Base-by-base conservation (phyloP, 2,329 filamentous ascomycete genomes). In the Ophiocordyceps camponoti-rufipedis region DNA sequence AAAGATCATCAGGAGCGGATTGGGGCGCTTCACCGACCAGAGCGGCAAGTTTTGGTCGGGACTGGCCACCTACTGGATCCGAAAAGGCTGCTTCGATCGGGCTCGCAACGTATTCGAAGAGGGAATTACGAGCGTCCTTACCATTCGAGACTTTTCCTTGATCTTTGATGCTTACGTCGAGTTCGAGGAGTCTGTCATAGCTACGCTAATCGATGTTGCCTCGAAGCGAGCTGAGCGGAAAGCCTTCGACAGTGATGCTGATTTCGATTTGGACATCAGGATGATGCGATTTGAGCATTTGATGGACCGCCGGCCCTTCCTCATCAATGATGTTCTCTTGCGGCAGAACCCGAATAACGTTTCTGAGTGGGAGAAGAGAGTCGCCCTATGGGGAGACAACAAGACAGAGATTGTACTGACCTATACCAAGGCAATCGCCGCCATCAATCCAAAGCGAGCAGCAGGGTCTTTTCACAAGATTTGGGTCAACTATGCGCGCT, bases 271-370 rank as follows among this genome's bases (percentile, higher is more conserved):
- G 29, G 93, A 98, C 60, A 86, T 96, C 53, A 80, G 88, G 44
- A 94, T 98, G 87, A 82, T 95, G 75, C 80, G 91, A 45, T 98
- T 98, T 55, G 91, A 98, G 62, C 88, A 95, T 56, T 72, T 98
- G 46, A 96, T 98, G 89, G 89, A 98, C 61, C 80, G 91, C 45
- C 75, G 91, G 46, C 89, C 91, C 4, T 98, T 98, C 67, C 72
- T 98, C 42, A 75, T 98, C 43, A 98, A 98, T 61, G 91, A 98
- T 59, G 91, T 98, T 16, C 69, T 96, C 13, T 69, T 98, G 42
- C 80, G 93, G 41, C 91, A 98, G 59, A 98, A 98, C 56, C 89
- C 91, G 1, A 86, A 95, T 66, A 95, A 88, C 56, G 89, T 98
- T 44, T 76, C 80, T 23, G 91, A 98, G 64, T 98, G 91, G 91